Conservation (phyloP, 2,329 filamentous ascomycete genomes). For the Botrytis paeoniae region DNA sequence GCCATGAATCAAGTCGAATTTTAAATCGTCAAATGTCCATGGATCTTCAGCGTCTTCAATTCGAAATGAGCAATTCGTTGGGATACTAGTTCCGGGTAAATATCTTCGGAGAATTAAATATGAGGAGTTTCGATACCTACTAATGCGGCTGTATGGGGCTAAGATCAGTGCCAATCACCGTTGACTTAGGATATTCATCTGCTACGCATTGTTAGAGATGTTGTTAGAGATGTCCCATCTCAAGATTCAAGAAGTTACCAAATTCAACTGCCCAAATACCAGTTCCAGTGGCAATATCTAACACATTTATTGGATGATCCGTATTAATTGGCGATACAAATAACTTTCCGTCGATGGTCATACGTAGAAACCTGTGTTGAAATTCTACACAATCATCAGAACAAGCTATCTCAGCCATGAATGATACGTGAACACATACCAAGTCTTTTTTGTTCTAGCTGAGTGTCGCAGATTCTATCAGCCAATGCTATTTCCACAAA, state of each 20-base stretch:
- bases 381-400: background rate
- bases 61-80: conserved; percentile 35
- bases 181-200: conserved; percentile 31
- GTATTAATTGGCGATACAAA: conserved; percentile 10
- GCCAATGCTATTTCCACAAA: background rate
- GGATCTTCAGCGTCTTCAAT: conserved; percentile 38
- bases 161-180: conserved; percentile 31
- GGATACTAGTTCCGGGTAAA: conserved; percentile 21
- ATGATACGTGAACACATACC: background rate
- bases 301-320: background rate
- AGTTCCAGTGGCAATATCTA: conserved; percentile 16
- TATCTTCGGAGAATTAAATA: background rate
- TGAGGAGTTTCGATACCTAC: conserved; percentile 10
- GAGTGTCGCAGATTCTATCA: background rate
- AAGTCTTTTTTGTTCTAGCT: conserved; percentile 14
- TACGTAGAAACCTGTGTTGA: conserved; percentile 11
- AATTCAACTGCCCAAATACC: conserved; percentile 18
- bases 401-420: background rate
- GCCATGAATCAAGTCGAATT: conserved; percentile 15
- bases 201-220: conserved; percentile 24
- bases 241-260: conserved; percentile 26
- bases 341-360: conserved; percentile 17
- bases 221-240: background rate
- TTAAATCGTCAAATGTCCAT: conserved; percentile 27
- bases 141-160: conserved; percentile 33